Evolutionary conservation across 805 yeast species (phyloP).

Genomic region (Wickerhamomyces silvicola): DNA sequence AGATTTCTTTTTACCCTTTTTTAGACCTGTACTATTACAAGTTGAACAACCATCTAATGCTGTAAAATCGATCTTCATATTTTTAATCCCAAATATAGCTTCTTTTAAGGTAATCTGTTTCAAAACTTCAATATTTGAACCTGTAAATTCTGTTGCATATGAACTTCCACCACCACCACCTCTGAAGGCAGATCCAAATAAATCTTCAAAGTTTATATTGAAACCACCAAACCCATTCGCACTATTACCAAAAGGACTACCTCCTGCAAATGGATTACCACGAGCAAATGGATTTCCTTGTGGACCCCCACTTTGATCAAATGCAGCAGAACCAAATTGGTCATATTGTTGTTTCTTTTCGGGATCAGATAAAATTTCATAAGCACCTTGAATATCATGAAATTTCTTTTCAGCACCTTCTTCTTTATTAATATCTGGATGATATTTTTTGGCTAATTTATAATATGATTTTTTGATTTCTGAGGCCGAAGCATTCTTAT

Average conservation of each 20-base stretch:
- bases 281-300: conserved; percentile 40
- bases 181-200: conserved; percentile 48
- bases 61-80: conserved; percentile 58
- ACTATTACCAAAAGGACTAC: conserved; percentile 43
- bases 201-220: conserved; percentile 50
- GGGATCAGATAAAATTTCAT: conserved; percentile 83
- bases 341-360: conserved; percentile 85
- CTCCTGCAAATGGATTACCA: conserved; percentile 43
- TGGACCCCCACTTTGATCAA: conserved; percentile 53
- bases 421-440: conserved; percentile 95
- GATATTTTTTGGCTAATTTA: conserved; percentile 86
- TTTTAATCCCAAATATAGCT: conserved; percentile 71
- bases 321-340: conserved; percentile 85
- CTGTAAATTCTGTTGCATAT: conserved; percentile 73
- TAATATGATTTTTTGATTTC: conserved; percentile 94
- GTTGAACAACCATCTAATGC: conserved; percentile 71
- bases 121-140: conserved; percentile 80
- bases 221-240: conserved; percentile 27
- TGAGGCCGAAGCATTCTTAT: conserved; percentile 59
- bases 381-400: conserved; percentile 90
- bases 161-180: conserved; percentile 30
- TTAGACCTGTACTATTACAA: conserved; percentile 84
- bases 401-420: conserved; percentile 81
- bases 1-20: conserved; percentile 61
- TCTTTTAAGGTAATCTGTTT: conserved; percentile 77